These are phyloP conservation scores for Lactarius quietus DNA, from an alignment of 768 basidiomycete genomes.

Conservation along the genomic window DNA sequence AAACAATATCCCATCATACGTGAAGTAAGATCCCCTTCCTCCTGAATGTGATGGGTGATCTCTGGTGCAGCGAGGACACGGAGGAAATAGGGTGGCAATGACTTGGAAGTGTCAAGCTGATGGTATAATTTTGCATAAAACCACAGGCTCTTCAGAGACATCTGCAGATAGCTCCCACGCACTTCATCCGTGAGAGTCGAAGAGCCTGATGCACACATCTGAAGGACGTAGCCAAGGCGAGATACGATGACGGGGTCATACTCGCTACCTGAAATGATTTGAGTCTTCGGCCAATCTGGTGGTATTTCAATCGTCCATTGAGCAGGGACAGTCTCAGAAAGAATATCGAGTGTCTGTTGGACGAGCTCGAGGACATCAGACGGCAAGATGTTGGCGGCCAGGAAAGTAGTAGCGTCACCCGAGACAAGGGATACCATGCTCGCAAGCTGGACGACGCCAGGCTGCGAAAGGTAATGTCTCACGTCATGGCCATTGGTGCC, in stretches of 20 bases:
- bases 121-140: background rate
- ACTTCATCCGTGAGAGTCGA: background rate
- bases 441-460: background rate
- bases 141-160: background rate
- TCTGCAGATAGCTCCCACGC: background rate
- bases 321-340: background rate
- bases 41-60: background rate
- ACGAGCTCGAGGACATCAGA: background rate
- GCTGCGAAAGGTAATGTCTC: background rate
- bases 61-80: background rate
- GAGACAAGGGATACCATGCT: background rate
- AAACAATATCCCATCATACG: background rate
- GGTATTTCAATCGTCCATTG: background rate
- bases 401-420: background rate
- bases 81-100: background rate
- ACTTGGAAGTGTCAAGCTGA: background rate
- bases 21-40: background rate
- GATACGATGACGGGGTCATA: background rate
- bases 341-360: background rate
- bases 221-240: background rate
- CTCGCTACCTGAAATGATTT: background rate
- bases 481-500: background rate
- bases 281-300: background rate
- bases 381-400: background rate
- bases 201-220: background rate